Evolutionary conservation across 805 yeast species (phyloP).

Genomic region (Saturnispora ahearnii): DNA sequence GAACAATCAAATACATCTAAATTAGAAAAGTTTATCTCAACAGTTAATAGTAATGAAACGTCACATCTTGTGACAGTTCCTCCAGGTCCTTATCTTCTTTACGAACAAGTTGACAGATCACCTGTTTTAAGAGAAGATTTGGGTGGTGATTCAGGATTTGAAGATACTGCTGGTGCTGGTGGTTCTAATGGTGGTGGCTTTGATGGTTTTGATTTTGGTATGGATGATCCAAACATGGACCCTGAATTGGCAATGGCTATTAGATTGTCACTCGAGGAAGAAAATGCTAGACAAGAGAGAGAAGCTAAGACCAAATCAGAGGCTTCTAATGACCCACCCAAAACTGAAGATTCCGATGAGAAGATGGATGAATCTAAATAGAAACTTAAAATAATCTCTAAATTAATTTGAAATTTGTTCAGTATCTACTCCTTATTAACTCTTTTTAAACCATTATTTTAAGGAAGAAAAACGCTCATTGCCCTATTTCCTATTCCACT

Average conservation of each 20-base stretch:
- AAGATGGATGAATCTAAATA: conserved; percentile 11
- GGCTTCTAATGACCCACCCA: conserved; percentile 14
- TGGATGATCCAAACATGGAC: conserved; percentile 84
- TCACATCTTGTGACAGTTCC: conserved; percentile 80
- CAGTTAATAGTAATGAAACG: conserved; percentile 66
- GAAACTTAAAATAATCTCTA: background rate
- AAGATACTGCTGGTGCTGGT: conserved; percentile 34
- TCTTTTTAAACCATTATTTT: background rate
- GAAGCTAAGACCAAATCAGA: conserved; percentile 30
- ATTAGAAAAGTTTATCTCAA: conserved; percentile 67
- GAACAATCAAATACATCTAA: conserved; percentile 66
- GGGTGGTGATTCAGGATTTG: conserved; percentile 38
- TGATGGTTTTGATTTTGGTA: conserved; percentile 48
- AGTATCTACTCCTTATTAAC: background rate
- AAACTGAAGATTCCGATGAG: conserved; percentile 6
- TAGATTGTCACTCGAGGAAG: conserved; percentile 91
- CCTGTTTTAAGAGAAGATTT: conserved; percentile 57
- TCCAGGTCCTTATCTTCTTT: conserved; percentile 77
- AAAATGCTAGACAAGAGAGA: conserved; percentile 82
- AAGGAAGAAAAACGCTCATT: background rate
- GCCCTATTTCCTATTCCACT: background rate
- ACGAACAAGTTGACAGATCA: conserved; percentile 72
- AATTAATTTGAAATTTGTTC: background rate
- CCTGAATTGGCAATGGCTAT: conserved; percentile 96
- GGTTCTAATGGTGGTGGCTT: conserved; percentile 30